Conservation (phyloP, 2,329 filamentous ascomycete genomes). For the Stachybotrys elegans region DNA sequence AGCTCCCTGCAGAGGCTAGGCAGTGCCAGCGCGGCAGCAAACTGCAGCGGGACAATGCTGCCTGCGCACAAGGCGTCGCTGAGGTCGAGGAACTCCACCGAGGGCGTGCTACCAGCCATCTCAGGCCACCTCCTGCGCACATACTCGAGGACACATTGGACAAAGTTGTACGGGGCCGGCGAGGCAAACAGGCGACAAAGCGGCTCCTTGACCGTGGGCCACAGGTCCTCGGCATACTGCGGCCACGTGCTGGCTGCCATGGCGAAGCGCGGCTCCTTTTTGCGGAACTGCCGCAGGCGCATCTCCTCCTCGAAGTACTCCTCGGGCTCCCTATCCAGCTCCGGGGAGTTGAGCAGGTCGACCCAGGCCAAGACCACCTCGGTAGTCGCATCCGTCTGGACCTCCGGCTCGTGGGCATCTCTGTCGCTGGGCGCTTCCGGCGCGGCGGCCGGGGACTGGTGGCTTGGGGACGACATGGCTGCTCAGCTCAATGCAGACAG, state of each 20-base stretch:
- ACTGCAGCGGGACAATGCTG: slow-evolving; percentile 24
- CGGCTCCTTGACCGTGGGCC: slow-evolving; percentile 19
- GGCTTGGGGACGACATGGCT: no score
- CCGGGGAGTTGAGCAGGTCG: slow-evolving; percentile 12
- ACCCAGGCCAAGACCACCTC: slow-evolving; percentile 18
- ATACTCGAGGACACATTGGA: slow-evolving; percentile 32
- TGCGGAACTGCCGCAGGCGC: slow-evolving; percentile 14
- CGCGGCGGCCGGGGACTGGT: no score
- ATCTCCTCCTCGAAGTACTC: slow-evolving; percentile 20
- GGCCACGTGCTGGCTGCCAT: slow-evolving; percentile 22
- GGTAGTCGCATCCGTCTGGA: no score
- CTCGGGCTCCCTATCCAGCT: slow-evolving; percentile 19
- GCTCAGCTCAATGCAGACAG: no score
- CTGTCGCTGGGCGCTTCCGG: no score
- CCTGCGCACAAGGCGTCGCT: slow-evolving; percentile 22
- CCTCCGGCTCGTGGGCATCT: no score
- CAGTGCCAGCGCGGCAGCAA: slow-evolving; percentile 28
- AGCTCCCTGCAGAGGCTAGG: slow-evolving; percentile 21
- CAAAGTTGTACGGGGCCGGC: slow-evolving; percentile 22
- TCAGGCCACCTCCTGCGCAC: slow-evolving; percentile 22
- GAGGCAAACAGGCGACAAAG: slow-evolving; percentile 22
- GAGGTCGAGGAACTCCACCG: slow-evolving; percentile 19
- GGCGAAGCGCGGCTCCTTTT: slow-evolving; percentile 17
- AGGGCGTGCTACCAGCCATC: slow-evolving; percentile 13
- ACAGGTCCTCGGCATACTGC: slow-evolving; percentile 18